Evolutionary conservation across 2,329 filamentous ascomycete species (phyloP), one percentile per base, ranked within the genome.

Genomic region (Parascedosporium putredinis): DNA sequence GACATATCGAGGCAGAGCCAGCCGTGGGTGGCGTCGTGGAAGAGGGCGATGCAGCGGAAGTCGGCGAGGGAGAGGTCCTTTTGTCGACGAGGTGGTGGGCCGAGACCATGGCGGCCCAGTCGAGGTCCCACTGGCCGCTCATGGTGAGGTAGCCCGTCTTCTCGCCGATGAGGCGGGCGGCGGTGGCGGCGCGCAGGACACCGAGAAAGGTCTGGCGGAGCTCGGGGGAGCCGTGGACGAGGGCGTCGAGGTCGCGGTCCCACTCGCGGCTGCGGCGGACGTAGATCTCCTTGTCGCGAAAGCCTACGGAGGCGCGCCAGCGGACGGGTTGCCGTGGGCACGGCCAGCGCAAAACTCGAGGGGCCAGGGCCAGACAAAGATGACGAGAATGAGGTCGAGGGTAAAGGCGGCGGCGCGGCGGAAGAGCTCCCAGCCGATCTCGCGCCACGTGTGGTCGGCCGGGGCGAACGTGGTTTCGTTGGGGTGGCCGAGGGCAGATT

Each of bases 91-190:
- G 65, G 29, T 69, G 68, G 43, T 88, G 84, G 3, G 87, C 88
- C 54, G 75, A 68, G 10, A 88, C 70, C 87, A 96, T 96, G 18
- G 76, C 75, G 44, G 74, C 74, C 76, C 90, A 96, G 63, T 95
- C 89, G 53, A 96, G 70, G 64, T 95, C 86, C 84, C 88, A 97
- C 54, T 88, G 78, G 54, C 76, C 78, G 62, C 90, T 86, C 73
- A 95, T 86, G 56, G 93, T 82, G 55, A 94, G 67, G 62, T 94
- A 95, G 18, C 88, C 89, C 25, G 89, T 95, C 75, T 94, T 95
- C 57, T 81, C 75, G 57, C 76, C 71, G 58, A 91, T 71, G 48
- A 82, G 73, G 58, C 79, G 67, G 20, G 81, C 76, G 14, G 83
- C 75, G 3, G 90, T 84, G 2, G 88, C 90, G 2, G 79, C 75